Base-by-base conservation (phyloP, 345 rosid genomes). In the Orychophragmus violaceus region DNA sequence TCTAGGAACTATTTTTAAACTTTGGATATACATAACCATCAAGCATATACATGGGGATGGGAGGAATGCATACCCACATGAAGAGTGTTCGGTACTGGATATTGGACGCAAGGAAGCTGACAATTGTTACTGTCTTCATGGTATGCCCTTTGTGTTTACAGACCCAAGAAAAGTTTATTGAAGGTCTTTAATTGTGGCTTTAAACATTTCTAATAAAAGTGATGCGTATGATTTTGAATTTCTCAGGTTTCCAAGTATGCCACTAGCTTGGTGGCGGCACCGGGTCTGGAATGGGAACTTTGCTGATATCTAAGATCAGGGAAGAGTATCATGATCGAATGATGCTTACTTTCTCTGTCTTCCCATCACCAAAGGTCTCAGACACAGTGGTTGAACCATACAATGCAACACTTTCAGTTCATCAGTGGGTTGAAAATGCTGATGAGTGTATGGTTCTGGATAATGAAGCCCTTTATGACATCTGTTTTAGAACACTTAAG, bases 301-400 rank as follows among this genome's bases (percentile, higher is more conserved):
- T 87, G 25, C 70, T 87, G 69, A 87, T 87, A 56, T 87, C 90
- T 7, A 84, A 87, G 77, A 84, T 84, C 19, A 79, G 90, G 59
- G 88, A 84, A 65, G 90, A 87, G 78, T 84, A 84, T 50, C 88
- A 88, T 1, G 93, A 87, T 60, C 80, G 93, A 35, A 87, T 87
- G 93, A 87, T 84, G 93, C 93, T 87, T 7, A 87, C 93, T 0
- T 87, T 87, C 68, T 87, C 90, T n/a, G 93, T 87, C 51, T 87
- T 84, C 74, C 92, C 92, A n/a, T 87, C 92, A 42, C 92, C 92
- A 0, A 87, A 87, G 77, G 89, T 87, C 33, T 87, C 93, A 0
- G 93, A 87, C 57, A 87, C 93, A n/a, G 93, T 87, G 45, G 90
- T 87, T n/a, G 93, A 87, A 69, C 90, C 90, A 13, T 87, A 87